Evolutionary conservation across 805 yeast species (phyloP), one percentile per base, ranked within the genome.

Genomic region (Limtongozyma cylindracea): DNA sequence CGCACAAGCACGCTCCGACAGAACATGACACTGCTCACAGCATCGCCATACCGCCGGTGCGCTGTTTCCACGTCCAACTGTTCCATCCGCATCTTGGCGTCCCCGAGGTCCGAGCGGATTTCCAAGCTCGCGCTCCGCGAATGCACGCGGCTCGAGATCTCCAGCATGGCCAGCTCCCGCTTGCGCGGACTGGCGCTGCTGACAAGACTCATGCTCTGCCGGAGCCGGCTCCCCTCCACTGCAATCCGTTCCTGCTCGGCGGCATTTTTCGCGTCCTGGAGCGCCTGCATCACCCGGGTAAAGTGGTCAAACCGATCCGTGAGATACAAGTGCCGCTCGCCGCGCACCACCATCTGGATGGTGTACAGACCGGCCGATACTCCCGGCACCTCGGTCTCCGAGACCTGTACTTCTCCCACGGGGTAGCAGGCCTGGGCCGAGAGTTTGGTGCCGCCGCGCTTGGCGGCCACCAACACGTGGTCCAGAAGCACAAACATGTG

Each of bases 381-480:
- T 15, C 8, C 7, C 6, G 19, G 19, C 6, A n/a, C 11, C 7
- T n/a, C 7, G 14, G 54, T 47, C 21, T 58, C 60, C 8, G 41
- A 29, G 13, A 68, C 38, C 11, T 48, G 47, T 7, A 71, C 61
- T 18, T 69, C 76, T 20, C 61, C 49, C 16, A 80, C 43, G 3
- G 82, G 72, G 71, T 82, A 69, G 42, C 84, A 73, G 31, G 72
- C 71, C 16, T 65, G 66, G 1, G 91, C 84, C 18, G 65, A 61
- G 13, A 69, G 52, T 19, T 53, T 45, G n/a, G n/a, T n/a, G n/a
- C n/a, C n/a, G n/a, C n/a, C n/a, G 8, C 29, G 37, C 41, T 23
- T 34, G 32, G 28, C 35, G 0, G 94, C 92, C 18, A 82, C 52
- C 25, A 82, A 43, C 1, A 80, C 39, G 33, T 68, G 54, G 40